These are phyloP conservation scores for Triticum turgidum DNA, from an alignment of 176 grass and related monocot species.

Conservation along the genomic window DNA sequence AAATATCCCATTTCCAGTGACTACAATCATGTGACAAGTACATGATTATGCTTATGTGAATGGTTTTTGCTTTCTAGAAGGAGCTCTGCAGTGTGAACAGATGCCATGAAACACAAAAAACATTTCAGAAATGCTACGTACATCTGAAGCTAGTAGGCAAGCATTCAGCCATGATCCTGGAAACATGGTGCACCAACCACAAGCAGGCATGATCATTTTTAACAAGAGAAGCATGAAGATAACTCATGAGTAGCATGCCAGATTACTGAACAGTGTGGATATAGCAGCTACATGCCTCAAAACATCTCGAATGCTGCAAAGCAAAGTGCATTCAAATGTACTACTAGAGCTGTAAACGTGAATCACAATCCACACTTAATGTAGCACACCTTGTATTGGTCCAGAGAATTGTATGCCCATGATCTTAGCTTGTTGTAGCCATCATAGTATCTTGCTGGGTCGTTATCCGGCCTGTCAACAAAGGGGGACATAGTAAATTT, in stretches of 20 bases:
- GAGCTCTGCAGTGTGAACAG: not conserved
- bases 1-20: not conserved
- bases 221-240: constrained; percentile 11
- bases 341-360: not conserved
- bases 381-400: constrained; percentile 87
- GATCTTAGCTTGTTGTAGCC: constrained; percentile 81
- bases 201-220: not conserved
- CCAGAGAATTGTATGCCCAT: constrained; percentile 95
- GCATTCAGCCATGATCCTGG: not conserved
- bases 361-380: constrained; percentile 9
- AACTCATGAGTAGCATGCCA: not conserved
- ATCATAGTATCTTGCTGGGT: constrained; percentile 62
- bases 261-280: not conserved
- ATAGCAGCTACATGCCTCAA: not conserved
- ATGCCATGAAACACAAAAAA: not conserved
- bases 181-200: too few relatives aligned
- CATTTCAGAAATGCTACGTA: not conserved
- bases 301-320: not conserved
- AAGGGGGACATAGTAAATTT: not conserved
- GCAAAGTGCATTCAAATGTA: constrained; percentile 7
- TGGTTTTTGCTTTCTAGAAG: not conserved
- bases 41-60: not conserved
- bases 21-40: constrained; percentile 8
- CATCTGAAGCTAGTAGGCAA: not conserved
- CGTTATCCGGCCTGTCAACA: constrained; percentile 65